Evolutionary conservation across 164 flowering plant species (phyloP), one percentile per base, ranked within the genome.

Genomic region (Vitis cinerea): DNA sequence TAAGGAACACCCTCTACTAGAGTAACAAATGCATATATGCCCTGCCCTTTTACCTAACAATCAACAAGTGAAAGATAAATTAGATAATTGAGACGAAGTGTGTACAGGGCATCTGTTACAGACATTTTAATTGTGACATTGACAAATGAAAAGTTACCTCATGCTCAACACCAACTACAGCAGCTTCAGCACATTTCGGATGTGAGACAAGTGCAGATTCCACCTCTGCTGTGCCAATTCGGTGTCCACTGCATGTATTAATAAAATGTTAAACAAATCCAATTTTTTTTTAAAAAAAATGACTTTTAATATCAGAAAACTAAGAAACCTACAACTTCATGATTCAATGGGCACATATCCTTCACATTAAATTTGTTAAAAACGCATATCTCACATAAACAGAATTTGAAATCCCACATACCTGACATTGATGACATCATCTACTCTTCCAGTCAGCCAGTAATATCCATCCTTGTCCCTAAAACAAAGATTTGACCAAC

Each of bases 381-480:
- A 15, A 8, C 2, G 52, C 37, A 48, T 48, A 7, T 12, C 29
- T 37, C 27, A 13, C 8, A 23, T 23, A 37, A 37, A 37, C 44
- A 37, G 0, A 4, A 7, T 37, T 37, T 37, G 51, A 15, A 47
- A 13, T 8, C 47, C 19, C 57, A 70, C 16, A 57, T 81, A 95
- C 98, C 99, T 96, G 78, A 96, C 98, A 70, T 96, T 96, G 76
- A 93, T 96, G 15, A 96, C 99, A 79, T 96, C 98, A 72, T 96
- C 99, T 54, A 96, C 99, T 79, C 99, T 89, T 79, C 99, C 99
- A 50, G 98, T 96, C 64, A 96, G 97, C 99, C 99, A 96, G 77
- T 93, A 77, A 70, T 92, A 96, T 57, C 98, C 99, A 86, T 96
- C 97, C 71, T 87, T 90, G 79, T 96, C 99, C 87, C 99, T 95